phyloP scores from a whole-genome alignment of 768 basidiomycete genomes.

The Termitomyces sp. region DNA sequence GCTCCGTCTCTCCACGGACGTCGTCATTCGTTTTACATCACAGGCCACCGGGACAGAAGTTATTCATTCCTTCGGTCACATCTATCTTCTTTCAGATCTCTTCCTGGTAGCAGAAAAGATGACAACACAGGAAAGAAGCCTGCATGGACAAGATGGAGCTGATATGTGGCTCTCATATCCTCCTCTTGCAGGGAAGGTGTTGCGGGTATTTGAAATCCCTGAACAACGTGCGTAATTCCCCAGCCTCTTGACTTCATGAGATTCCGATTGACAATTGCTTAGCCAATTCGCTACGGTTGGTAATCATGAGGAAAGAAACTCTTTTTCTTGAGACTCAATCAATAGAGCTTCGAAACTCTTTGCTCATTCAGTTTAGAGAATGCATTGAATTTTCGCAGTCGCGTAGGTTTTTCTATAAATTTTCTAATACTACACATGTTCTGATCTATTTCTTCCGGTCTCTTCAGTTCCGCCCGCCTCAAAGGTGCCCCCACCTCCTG shows the following conservation, averaged over 20 bases:
- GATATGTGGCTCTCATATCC: conserved; percentile 96
- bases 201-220: conserved; percentile 59
- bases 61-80: conserved; percentile 68
- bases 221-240: conserved; percentile 45
- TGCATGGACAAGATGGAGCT: conserved; percentile 46
- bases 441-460: conserved; percentile 6
- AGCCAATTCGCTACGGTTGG: conserved; percentile 74
- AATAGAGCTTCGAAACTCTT: conserved; percentile 47
- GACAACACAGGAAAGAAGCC: conserved; percentile 53
- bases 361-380: conserved; percentile 69
- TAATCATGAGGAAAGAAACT: conserved; percentile 85
- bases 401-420: conserved; percentile 41
- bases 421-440: not conserved
- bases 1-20: conserved; percentile 67
- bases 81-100: conserved; percentile 89
- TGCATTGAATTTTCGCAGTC: conserved; percentile 78
- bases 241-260: not conserved
- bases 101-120: conserved; percentile 90
- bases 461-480: conserved; percentile 47
- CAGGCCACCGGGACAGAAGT: conserved; percentile 69
- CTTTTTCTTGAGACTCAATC: conserved; percentile 63
- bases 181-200: conserved; percentile 90
- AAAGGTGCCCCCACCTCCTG: conserved; percentile 63
- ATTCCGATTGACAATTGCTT: not conserved
- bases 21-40: conserved; percentile 72